Base-by-base conservation (phyloP, 768 basidiomycete species). In the Phaeotremella skinneri region DNA sequence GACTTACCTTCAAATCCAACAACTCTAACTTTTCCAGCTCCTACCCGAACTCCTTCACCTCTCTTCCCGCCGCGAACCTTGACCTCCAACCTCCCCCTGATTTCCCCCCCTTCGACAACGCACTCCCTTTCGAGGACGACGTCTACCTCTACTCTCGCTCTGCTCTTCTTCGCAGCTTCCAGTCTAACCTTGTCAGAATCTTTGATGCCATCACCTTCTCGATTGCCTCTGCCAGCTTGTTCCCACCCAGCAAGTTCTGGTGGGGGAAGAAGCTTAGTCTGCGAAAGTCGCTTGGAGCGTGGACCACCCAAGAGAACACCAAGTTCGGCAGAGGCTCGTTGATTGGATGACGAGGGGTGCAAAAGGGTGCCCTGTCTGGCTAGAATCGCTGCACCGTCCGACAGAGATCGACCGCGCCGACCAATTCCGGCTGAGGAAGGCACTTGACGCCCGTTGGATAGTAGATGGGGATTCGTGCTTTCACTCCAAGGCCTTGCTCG, bases 1-100 rank as follows among this genome's bases (percentile, higher is more conserved):
- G n/a, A 59, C 77, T 58, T 32, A 81, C 83, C 85, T 78, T 94
- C 92, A 72, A 91, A 91, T 3, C 92, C 91, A 52, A 93, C 82
- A 21, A 92, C 81, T 58, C 90, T 81, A 30, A 93, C 75, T 79
- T 91, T 93, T 3, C 85, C 89, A 34, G 82, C 85, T 37, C 85
- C 85, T 14, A 94, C 76, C 64, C 85, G 79, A n/a, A 83, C 79
- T 1, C 81, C 73, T 43, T 80, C 79, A 56, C 83, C 83, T 63
- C 84, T 84, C 72, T 80, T 83, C 27, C 79, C 69, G 26, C 82
- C 81, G 48, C 83, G 80, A 52, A 94, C 81, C 30, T 80, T 81
- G 39, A 93, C 78, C 49, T 85, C 83, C 76, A 92, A 79, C 39
- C 81, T 78, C 2, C 92, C 92, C 45, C 82, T 82, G 43, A 94